phyloP scores from a whole-genome alignment of 2,329 filamentous ascomycete species.

The Bipolaris zeicola region DNA sequence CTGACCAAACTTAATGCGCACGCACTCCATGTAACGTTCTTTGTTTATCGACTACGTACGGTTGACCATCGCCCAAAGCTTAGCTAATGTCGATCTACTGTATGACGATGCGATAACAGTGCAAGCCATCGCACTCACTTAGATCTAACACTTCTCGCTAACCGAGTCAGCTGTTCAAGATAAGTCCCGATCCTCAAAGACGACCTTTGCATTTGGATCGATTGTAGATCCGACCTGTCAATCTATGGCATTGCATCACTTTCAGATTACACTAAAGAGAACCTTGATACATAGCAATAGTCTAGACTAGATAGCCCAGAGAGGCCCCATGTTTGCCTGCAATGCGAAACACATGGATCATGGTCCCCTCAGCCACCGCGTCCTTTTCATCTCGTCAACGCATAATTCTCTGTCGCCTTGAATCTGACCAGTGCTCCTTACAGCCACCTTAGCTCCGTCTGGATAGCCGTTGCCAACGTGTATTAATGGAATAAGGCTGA shows the following conservation, averaged over 20 bases:
- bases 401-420: no score
- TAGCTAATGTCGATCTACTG: neutral
- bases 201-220: neutral
- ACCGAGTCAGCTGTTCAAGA: neutral
- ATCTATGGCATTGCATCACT: neutral
- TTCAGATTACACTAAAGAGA: neutral
- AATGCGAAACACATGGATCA: neutral
- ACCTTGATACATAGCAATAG: neutral
- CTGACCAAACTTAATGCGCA: neutral
- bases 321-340: neutral
- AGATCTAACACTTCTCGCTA: neutral
- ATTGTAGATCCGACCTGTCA: neutral
- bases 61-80: neutral
- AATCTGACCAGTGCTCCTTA: neutral
- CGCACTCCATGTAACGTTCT: neutral
- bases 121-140: neutral
- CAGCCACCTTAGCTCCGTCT: neutral
- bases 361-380: neutral
- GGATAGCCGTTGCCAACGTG: neutral
- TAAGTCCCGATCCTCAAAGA: neutral
- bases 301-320: neutral
- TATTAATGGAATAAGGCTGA: neutral
- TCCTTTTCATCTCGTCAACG: neutral
- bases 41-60: neutral
- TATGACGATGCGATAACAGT: neutral